Base-by-base conservation (phyloP, 371 early-diverging fungal species). In the Rhizomucor pusillus region DNA sequence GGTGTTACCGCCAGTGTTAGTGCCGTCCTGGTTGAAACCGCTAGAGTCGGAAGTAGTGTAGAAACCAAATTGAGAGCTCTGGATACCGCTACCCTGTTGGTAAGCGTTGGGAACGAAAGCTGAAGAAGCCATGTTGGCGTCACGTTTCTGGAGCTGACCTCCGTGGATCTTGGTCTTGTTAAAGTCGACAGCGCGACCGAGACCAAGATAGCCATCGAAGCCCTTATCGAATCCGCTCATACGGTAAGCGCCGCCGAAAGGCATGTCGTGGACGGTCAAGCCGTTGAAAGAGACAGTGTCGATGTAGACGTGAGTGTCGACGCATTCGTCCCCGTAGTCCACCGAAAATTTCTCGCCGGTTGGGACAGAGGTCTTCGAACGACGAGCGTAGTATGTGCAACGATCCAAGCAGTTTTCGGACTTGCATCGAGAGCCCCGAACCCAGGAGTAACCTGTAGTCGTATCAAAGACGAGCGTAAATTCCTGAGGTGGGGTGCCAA, bases 381-480 rank as follows among this genome's bases (percentile, higher is more conserved):
- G 60, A 45, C 60, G 56, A 12, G 72, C 53, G 41, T 77, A 62
- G 47, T 67, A 73, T 12, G 66, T 60, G 47, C 58, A 53, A 47
- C 77, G 71, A 29, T 60, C 66, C 34, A 69, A 71, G 44, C 77
- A 77, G 59, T 77, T 77, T 20, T 65, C 63, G 25, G 69, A 58
- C 56, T 71, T 71, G 61, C 77, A 77, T 66, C 62, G 66, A 41
- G 69, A 69, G 40, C 77, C 77, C 54, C 77, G 77, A 49, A 77
- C 67, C 77, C 77, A 77, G 46, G 73, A 71, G 63, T 63, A 77
- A 40, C 77, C 77, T 25, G 64, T 67, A 44, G 71, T 69, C 57
- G 77, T 77, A 62, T 77, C 77, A 56, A 77, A 77, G 41, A 71
- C 77, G 52, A 77, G 53, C 43, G 59, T 62, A 46, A 77, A 77